Evolutionary conservation across 495 filamentous ascomycete genomes (phyloP), one percentile per base, ranked within the genome.

Genomic region (Trichoderma reesei): DNA sequence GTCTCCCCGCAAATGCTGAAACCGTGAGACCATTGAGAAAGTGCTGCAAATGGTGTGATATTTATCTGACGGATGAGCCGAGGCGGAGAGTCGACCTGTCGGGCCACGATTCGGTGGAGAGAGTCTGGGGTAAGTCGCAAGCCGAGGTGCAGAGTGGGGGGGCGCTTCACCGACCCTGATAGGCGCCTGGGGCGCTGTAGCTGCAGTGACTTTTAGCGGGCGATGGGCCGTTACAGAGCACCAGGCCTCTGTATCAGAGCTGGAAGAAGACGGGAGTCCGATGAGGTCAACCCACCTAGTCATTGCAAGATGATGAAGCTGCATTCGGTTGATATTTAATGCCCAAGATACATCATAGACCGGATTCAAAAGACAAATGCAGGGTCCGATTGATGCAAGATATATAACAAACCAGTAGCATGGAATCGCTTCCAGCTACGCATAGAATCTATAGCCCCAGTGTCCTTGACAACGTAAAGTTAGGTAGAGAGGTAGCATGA

Each of bases 131-230:
- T 56, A 56, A 33, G 51, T 26, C 51, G 51, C 51, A 56, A 56
- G 51, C 51, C 51, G 51, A 56, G 51, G 51, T 36, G 51, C 51
- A 56, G 51, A 56, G 51, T 56, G 51, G 51, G 51, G 26, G 26
- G 26, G 26, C 26, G 51, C 26, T 26, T 33, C 51, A 31, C 26
- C 51, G 20, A 56, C 20, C 4, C 9, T 11, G 31, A 31, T 31
- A 20, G 18, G 18, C 5, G 31, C 18, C 20, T 31, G 34, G 38
- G 11, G 38, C 38, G 38, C 38, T 39, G 38, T 39, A 39, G 6
- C 38, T 39, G 38, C 38, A 1, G 38, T 11, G 38, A 11, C 26
- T 26, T 48, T 8, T 48, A 48, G 18, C 3, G 8, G 44, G 44
- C 20, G 18, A 20, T 48, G 18, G 44, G 5, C 38, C 6, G 38